A percentile compares a stretch with the other conserved stretches of the same genome.
These are phyloP conservation scores for Amylostereum areolatum DNA, from an alignment of 1,284 basidiomycete genomes.

Conservation along the genomic window DNA sequence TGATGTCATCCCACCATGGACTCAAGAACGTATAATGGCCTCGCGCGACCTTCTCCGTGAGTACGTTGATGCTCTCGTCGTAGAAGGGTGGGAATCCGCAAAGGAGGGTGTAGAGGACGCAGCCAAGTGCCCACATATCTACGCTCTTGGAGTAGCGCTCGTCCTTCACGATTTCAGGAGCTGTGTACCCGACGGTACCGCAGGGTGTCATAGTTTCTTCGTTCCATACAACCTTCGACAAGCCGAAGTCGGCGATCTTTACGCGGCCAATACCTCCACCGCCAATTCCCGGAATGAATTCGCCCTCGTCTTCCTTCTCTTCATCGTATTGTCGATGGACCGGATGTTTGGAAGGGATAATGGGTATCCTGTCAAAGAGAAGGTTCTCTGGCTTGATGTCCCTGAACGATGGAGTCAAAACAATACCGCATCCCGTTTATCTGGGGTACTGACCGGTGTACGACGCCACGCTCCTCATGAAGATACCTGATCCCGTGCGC, in stretches of 20 bases:
- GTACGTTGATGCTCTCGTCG: constrained; percentile 96
- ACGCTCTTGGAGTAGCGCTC: constrained; percentile 98
- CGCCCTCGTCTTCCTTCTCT: constrained; percentile 98
- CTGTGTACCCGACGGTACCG: constrained; percentile 98
- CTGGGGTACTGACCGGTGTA: constrained; percentile 59
- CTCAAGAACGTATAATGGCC: constrained; percentile 98
- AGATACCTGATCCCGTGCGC: constrained; percentile 94
- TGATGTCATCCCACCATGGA: constrained; percentile 99
- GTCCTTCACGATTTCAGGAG: constrained; percentile 99
- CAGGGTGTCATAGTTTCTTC: constrained; percentile 99
- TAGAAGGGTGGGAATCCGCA: constrained; percentile 99
- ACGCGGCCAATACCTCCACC: constrained; percentile 97
- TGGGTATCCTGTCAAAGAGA: constrained; percentile 91
- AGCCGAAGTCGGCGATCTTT: constrained; percentile 98
- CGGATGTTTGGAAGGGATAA: constrained; percentile 80
- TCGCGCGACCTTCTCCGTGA: constrained; percentile 97
- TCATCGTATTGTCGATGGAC: constrained; percentile 90
- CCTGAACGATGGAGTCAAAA: constrained; percentile 17
- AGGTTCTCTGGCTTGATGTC: constrained; percentile 99
- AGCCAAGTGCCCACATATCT: constrained; percentile 99
- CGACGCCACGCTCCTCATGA: constrained; percentile 96
- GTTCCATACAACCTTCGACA: constrained; percentile 98
- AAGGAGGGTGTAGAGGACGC: constrained; percentile 97
- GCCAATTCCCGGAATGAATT: constrained; percentile 87
- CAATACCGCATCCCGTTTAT: neutral